phyloP scores from a whole-genome alignment of 208 protist genomes.

The Entamoeba nuttalli region DNA sequence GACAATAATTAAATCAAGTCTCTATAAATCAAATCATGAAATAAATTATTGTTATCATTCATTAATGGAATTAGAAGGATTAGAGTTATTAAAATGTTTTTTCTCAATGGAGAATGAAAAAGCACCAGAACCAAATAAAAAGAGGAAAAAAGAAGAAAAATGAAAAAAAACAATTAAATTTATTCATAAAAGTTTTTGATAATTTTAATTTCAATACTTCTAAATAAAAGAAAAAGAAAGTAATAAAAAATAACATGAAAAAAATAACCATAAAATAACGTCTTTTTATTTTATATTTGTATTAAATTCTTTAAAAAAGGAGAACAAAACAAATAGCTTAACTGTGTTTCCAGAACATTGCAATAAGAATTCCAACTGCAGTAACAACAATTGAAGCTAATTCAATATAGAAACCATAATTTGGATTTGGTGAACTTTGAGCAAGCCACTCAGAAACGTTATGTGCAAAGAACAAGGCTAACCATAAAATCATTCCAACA shows the following conservation, averaged over 20 bases:
- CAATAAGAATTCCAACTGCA: not conserved
- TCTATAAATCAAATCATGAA: not conserved
- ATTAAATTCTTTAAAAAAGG: not conserved
- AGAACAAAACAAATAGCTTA: not conserved
- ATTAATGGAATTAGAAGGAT: not conserved
- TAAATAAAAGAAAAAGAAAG: too few relatives aligned
- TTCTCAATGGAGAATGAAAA: not conserved
- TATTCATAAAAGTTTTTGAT: too few relatives aligned
- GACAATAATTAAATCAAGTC: slow-evolving; percentile 15
- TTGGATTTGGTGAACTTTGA: not conserved
- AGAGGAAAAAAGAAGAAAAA: not conserved
- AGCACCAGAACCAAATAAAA: not conserved
- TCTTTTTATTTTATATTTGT: too few relatives aligned
- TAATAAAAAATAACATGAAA: too few relatives aligned
- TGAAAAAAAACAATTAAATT: too few relatives aligned
- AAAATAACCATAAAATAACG: too few relatives aligned
- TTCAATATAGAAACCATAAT: not conserved
- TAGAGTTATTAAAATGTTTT: not conserved
- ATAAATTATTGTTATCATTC: not conserved
- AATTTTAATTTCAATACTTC: too few relatives aligned
- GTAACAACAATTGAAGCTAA: not conserved
- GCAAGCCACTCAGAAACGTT: not conserved
- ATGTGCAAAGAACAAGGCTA: not conserved
- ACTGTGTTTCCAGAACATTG: not conserved
- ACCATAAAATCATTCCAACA: not conserved